Base-by-base conservation (phyloP, 306 rosid species). In the Medicago lupulina region DNA sequence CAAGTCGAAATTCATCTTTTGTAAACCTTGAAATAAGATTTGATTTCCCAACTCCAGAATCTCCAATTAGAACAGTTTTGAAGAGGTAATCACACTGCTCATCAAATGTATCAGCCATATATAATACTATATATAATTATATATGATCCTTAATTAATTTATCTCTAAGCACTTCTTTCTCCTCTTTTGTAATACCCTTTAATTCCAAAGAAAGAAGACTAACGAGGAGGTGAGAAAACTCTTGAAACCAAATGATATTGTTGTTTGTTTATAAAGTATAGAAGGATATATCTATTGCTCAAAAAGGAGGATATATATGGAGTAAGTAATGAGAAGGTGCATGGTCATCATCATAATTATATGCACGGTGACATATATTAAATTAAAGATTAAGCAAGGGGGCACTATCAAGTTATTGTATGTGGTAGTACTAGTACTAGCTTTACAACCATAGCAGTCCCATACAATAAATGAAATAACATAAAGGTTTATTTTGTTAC, bases 41-140 rank as follows among this genome's bases (percentile, higher is more conserved):
- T 18, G 98, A 87, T 87, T 93, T 93, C 28, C 98, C 98, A 23
- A 93, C 97, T 16, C 94, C 98, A 0, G 97, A 93, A 38, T 93
- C 98, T 7, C 98, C 98, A 18, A 88, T 83, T 43, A 93, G 76
- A 70, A 93, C 97, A 17, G 91, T 86, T 65, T 93, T 93, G 54
- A 93, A 93, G 8, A 91, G 83, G 74, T 91, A 93, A 83, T 93
- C 98, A 83, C 98, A 91, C 80, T 93, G 89, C 36, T 89, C 97
- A 67, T 93, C 98, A 63, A 88, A 84, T 41, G 92, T 82, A 73
- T 91, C 91, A 10, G 71, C 97, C 92, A 91, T 89, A 7, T 6
- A 31, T 34, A 69, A 44, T 49, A n/a, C n/a, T n/a, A 49, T 23
- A 1, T n/a, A 23, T 23, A 1, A 40, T 6, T 2, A 4, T 19